Conservation (phyloP, 306 rosid species). For the Prunus fruticosa region DNA sequence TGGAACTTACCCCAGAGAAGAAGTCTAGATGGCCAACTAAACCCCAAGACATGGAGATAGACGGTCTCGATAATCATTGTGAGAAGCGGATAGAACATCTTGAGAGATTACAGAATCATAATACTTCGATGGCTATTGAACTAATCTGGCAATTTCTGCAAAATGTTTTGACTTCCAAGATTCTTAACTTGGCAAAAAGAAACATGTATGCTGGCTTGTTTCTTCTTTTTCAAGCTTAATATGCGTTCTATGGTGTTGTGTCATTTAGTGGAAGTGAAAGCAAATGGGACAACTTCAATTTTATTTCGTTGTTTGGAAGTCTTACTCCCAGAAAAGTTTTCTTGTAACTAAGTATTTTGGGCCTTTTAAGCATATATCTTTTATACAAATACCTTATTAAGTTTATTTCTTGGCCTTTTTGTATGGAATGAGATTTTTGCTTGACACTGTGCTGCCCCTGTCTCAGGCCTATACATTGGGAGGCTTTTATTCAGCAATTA, state of each 20-base stretch:
- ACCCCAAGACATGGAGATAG: conserved; percentile 75
- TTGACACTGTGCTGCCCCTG: conserved; percentile 18
- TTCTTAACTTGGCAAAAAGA: conserved; percentile 69
- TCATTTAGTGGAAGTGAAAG: too few relatives aligned
- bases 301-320: too few relatives aligned
- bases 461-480: conserved; percentile 81
- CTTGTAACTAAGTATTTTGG: background rate
- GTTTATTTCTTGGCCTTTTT: background rate
- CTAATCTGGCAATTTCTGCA: conserved; percentile 68
- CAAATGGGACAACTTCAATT: too few relatives aligned
- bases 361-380: too few relatives aligned
- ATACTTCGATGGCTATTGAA: conserved; percentile 64
- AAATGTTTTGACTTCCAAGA: conserved; percentile 52
- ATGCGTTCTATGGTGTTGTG: background rate
- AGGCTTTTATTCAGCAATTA: conserved; percentile 50
- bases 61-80: conserved; percentile 36
- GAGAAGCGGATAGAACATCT: conserved; percentile 50
- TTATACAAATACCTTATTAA: too few relatives aligned
- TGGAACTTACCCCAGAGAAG: conserved; percentile 59
- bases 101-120: conserved; percentile 52
- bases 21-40: conserved; percentile 56
- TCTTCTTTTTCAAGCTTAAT: too few relatives aligned
- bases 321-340: background rate
- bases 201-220: conserved; percentile 45
- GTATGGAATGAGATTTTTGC: conserved; percentile 2